Evolutionary conservation across 2,329 filamentous ascomycete genomes (phyloP).

Genomic region (Trichoderma lentiforme): DNA sequence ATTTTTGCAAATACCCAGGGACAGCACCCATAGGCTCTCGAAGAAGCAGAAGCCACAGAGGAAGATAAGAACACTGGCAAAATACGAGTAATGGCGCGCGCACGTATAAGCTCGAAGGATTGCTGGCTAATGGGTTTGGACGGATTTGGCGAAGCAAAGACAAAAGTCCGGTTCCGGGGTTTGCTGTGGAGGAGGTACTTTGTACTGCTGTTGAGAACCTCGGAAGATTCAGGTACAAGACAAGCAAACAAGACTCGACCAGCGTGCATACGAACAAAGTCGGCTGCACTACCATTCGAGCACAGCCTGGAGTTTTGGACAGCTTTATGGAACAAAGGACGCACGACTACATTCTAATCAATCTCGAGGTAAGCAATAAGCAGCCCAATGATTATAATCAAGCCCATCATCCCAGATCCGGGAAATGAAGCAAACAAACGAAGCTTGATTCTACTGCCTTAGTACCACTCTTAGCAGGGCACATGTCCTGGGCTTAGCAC

Average conservation of each 20-base stretch:
- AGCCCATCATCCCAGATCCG: slow-evolving; percentile 1
- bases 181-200: neutral
- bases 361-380: neutral
- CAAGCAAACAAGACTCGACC: neutral
- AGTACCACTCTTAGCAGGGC: neutral
- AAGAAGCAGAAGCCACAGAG: neutral
- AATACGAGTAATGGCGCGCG: neutral
- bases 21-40: neutral
- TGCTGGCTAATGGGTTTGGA: neutral
- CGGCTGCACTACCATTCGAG: neutral
- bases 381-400: neutral
- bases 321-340: neutral
- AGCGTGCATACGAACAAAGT: neutral
- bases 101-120: neutral
- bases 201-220: neutral
- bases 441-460: neutral
- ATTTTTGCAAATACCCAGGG: neutral
- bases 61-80: neutral
- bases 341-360: neutral
- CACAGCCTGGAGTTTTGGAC: neutral
- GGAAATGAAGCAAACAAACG: neutral
- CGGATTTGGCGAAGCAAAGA: neutral
- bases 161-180: slow-evolving; percentile 8
- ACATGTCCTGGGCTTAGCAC: neutral
- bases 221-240: neutral